These are phyloP conservation scores for Hyaloscypha bicolor DNA, from an alignment of 495 filamentous ascomycete species.

Conservation along the genomic window DNA sequence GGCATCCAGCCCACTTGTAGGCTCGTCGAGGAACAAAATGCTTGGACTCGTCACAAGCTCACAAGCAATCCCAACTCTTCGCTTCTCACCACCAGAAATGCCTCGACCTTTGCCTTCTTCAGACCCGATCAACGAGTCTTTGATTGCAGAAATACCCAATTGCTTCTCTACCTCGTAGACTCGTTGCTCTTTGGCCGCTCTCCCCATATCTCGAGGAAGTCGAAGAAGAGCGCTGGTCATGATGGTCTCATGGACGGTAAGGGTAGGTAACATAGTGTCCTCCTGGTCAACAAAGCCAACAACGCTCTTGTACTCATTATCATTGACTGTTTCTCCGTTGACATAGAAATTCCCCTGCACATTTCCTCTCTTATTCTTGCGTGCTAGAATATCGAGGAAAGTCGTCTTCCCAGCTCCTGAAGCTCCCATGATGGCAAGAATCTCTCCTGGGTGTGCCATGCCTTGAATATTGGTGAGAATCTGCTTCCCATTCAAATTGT, in stretches of 20 bases:
- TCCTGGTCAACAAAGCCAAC: slow-evolving; percentile 98
- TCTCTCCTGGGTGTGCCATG: slow-evolving; percentile 82
- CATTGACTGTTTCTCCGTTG: slow-evolving; percentile 86
- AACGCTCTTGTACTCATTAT: slow-evolving; percentile 85
- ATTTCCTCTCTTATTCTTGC: slow-evolving; percentile 92
- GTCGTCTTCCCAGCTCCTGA: slow-evolving; percentile 98
- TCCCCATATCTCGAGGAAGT: slow-evolving; percentile 87
- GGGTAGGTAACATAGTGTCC: slow-evolving; percentile 93
- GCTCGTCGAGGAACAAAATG: slow-evolving; percentile 96
- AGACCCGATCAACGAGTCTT: slow-evolving; percentile 93
- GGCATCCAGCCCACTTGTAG: slow-evolving; percentile 92
- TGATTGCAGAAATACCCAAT: slow-evolving; percentile 89
- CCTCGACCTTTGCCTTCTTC: slow-evolving; percentile 94
- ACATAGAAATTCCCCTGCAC: slow-evolving; percentile 86
- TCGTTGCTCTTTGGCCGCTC: slow-evolving; percentile 79
- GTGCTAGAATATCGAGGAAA: slow-evolving; percentile 93
- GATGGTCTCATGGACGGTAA: slow-evolving; percentile 98
- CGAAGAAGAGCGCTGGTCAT: slow-evolving; percentile 89
- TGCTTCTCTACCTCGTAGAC: slow-evolving; percentile 94
- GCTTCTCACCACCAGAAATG: slow-evolving; percentile 96
- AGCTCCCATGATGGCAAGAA: slow-evolving; percentile 97
- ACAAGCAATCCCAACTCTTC: slow-evolving; percentile 94
- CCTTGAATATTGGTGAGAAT: slow-evolving; percentile 83
- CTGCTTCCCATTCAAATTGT: slow-evolving; percentile 81
- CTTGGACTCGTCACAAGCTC: slow-evolving; percentile 97